A percentile compares a stretch with the other conserved stretches of the same genome.
Evolutionary conservation across 108 stramenopile species (phyloP).

Genomic region (Skeletonema potamos): DNA sequence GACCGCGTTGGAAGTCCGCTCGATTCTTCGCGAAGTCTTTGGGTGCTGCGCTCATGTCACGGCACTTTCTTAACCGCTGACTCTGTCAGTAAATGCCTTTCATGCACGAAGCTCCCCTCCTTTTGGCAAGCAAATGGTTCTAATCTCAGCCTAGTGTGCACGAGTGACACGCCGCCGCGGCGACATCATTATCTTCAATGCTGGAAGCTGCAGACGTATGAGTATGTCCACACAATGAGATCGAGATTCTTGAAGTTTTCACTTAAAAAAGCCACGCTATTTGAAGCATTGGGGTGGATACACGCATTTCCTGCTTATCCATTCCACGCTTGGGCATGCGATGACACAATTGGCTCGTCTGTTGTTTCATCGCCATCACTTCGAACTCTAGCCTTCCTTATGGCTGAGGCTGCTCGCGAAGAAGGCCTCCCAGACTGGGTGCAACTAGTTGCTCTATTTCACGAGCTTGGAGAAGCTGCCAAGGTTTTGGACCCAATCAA

Average conservation of each 20-base stretch:
- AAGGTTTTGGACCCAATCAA: conserved; percentile 27
- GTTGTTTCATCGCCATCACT: conserved; percentile 36
- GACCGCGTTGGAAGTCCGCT: background rate
- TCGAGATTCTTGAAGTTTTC: conserved; percentile 43
- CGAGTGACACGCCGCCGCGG: conserved; percentile 48
- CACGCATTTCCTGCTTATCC: conserved; percentile 31
- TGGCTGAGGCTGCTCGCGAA: conserved; percentile 49
- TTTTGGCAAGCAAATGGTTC: conserved; percentile 56
- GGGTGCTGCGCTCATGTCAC: conserved; percentile 47
- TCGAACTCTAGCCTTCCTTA: conserved; percentile 49
- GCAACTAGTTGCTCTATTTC: conserved; percentile 55
- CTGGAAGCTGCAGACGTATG: conserved; percentile 51
- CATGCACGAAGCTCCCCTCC: conserved; percentile 41
- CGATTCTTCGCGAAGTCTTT: conserved; percentile 33
- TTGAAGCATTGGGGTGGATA: conserved; percentile 46
- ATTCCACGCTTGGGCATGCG: conserved; percentile 21
- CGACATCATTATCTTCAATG: conserved; percentile 48
- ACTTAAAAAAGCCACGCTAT: conserved; percentile 30
- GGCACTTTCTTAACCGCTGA: conserved; percentile 50
- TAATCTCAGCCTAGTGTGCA: conserved; percentile 49
- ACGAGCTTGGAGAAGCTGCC: conserved; percentile 43
- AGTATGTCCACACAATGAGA: conserved; percentile 40
- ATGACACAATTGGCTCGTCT: background rate
- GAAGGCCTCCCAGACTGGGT: conserved; percentile 72
- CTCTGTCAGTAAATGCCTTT: conserved; percentile 19